Evolutionary conservation across 176 grass and related monocot genomes (phyloP).

Genomic region (Eleusine coracana): DNA sequence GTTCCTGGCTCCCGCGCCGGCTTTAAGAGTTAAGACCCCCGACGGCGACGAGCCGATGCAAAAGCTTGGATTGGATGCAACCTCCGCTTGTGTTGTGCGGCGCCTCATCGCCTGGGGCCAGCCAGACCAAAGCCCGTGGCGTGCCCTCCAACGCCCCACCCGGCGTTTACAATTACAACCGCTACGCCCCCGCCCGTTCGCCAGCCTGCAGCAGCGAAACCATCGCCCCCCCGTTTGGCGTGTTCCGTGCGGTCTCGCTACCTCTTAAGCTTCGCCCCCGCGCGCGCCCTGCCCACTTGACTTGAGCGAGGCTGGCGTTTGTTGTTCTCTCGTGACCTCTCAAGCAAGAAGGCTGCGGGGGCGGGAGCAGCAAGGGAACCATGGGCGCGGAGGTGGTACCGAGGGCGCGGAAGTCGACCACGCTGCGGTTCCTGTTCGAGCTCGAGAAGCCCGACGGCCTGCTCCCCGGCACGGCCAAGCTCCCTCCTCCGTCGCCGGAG

Average conservation of each 20-base stretch:
- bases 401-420: slow-evolving; percentile 57
- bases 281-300: no score
- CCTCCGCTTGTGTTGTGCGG: not conserved
- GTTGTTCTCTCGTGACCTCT: slow-evolving; percentile 33
- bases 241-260: not conserved
- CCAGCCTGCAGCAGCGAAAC: slow-evolving; percentile 16
- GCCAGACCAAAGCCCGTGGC: not conserved
- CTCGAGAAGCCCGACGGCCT: slow-evolving; percentile 47
- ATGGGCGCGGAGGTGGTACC: slow-evolving; percentile 64
- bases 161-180: slow-evolving; percentile 40
- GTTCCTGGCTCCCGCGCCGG: slow-evolving; percentile 5
- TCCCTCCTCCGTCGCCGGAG: slow-evolving; percentile 53
- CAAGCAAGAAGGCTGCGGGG: not conserved
- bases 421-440: slow-evolving; percentile 71
- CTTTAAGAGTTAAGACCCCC: not conserved
- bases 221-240: slow-evolving; percentile 56
- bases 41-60: not conserved
- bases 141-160: slow-evolving; percentile 5
- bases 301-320: not conserved
- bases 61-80: not conserved
- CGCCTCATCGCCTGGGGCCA: not conserved
- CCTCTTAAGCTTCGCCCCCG: slow-evolving; percentile 19
- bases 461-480: slow-evolving; percentile 35
- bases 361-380: not conserved
- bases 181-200: not conserved